Evolutionary conservation across 306 rosid genomes (phyloP).

Genomic region (Cucurbita ficifolia): DNA sequence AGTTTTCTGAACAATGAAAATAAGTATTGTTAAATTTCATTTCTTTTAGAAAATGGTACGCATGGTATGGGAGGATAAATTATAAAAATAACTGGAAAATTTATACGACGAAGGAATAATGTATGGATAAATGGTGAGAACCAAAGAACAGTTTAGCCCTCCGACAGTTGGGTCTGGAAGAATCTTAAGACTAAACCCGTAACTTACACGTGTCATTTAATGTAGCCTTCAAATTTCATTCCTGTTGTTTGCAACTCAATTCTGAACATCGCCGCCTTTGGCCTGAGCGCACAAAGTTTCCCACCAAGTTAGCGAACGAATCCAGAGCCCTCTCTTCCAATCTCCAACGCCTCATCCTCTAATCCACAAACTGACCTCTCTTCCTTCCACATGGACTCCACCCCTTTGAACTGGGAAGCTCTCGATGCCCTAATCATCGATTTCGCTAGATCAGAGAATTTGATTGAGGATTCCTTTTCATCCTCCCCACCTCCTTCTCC

Average conservation of each 20-base stretch:
- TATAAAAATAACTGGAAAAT: too few relatives aligned
- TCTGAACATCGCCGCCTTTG: background rate
- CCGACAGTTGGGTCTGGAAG: background rate
- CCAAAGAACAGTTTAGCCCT: background rate
- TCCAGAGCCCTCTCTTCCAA: background rate
- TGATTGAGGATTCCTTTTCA: constrained; percentile 36
- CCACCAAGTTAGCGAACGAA: background rate
- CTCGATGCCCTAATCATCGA: constrained; percentile 72
- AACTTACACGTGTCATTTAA: background rate
- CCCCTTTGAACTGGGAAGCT: constrained; percentile 87
- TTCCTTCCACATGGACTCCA: constrained; percentile 39
- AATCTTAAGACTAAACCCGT: background rate
- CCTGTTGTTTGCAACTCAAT: background rate
- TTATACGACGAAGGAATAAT: too few relatives aligned
- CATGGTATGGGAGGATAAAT: too few relatives aligned
- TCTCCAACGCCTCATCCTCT: background rate
- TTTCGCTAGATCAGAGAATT: constrained; percentile 85
- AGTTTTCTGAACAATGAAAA: too few relatives aligned
- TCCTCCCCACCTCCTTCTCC: constrained; percentile 20
- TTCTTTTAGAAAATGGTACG: too few relatives aligned
- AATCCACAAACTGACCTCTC: background rate
- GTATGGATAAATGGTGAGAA: background rate
- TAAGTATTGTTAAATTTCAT: too few relatives aligned
- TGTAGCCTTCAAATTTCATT: background rate
- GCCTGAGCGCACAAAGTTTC: background rate